Evolutionary conservation across 805 yeast species (phyloP), one percentile per base, ranked within the genome.

Genomic region (Schizosaccharomyces pombe): DNA sequence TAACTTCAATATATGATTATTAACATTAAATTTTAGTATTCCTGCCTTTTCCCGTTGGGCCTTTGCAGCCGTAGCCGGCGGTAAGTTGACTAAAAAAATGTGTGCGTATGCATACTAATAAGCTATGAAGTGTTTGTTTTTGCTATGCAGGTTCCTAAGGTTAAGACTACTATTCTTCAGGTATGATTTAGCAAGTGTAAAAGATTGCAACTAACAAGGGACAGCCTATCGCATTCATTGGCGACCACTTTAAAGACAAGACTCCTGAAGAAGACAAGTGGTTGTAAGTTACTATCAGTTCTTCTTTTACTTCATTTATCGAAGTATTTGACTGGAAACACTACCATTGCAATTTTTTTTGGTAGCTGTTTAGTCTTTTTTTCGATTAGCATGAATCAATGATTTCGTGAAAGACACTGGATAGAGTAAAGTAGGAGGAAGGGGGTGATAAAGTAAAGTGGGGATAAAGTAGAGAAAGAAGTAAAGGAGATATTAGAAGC

Each of bases 251-350:
- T 30, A 19, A 26, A 16, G 49, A 43, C 49, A 43, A 43, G 30
- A 43, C 49, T 19, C 49, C 49, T 19, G 49, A 43, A 22, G 49
- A 43, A 43, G 49, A 43, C 49, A 43, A 43, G 49, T 43, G 49
- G 49, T 43, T 43, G 49, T 43, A 43, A 43, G 30, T 30, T 43
- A 34, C 43, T 24, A 37, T 37, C n/a, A 16, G 22, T 19, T 16
- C 6, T 3, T n/a, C n/a, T 37, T 24, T 11, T 14, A 24, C 11
- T 24, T 14, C 22, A 8, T 12, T 37, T 16, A 8, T 37, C 22
- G 14, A 37, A 37, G 43, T 19, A n/a, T n/a, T n/a, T n/a, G n/a
- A n/a, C n/a, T n/a, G n/a, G n/a, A n/a, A n/a, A n/a, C n/a, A n/a
- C n/a, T n/a, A n/a, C n/a, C n/a, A n/a, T n/a, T n/a, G n/a, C n/a